Base-by-base conservation (phyloP, 768 basidiomycete species). In the Lactarius quietus region DNA sequence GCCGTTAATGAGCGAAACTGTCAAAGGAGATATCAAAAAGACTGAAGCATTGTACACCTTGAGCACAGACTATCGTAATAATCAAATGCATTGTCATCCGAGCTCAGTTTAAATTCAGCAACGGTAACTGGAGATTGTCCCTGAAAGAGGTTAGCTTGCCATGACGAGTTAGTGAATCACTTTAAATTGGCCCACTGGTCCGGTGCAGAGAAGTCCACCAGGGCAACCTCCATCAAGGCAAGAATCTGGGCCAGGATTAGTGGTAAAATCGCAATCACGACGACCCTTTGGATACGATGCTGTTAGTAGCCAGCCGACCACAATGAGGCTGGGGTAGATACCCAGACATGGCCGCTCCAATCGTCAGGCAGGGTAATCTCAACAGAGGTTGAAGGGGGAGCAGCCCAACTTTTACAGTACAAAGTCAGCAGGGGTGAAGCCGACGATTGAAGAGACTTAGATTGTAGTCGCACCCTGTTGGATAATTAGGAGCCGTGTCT, bases 201-300 rank as follows among this genome's bases (percentile, higher is more conserved):
- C 78, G 17, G 73, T 75, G 65, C 78, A 80, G 26, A 71, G 56
- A 0, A 80, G 71, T 43, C 79, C 79, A 56, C 79, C 77, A 53
- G 75, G 78, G 70, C 78, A 79, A 29, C 78, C 78, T n/a, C 80
- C 79, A 33, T 74, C 75, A 1, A 72, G 48, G 66, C 79, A 80
- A n/a, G 75, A 71, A 29, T 72, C 70, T 12, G 77, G 76, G 38
- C 73, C 73, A 41, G 74, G 74, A 38, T 74, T 73, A 36, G 63
- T 68, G 33, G n/a, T n/a, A n/a, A n/a, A n/a, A n/a, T n/a, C n/a
- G n/a, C n/a, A n/a, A n/a, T n/a, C n/a, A n/a, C n/a, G 76, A 45
- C 79, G 77, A 48, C 67, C 78, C 77, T 78, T 59, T 9, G 29
- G n/a, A 31, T 52, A 12, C 8, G 17, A 35, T 38, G 35, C n/a